Evolutionary conservation across 2,329 filamentous ascomycete species (phyloP), one percentile per base, ranked within the genome.

Genomic region (Cladosporium sphaerospermum): DNA sequence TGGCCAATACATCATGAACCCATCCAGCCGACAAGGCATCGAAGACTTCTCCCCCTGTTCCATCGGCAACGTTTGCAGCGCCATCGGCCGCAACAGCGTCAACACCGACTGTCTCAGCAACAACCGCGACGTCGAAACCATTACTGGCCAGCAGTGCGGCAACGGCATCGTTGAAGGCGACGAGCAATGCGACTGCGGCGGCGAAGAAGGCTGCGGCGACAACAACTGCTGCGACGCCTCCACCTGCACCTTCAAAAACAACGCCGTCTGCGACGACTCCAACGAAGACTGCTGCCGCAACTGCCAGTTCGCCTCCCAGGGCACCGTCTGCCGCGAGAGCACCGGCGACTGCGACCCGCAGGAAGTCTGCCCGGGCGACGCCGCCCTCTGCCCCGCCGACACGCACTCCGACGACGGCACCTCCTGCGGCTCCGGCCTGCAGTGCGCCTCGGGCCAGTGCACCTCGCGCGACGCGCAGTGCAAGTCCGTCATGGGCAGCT

Each of bases 151-250:
- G 61, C 85, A 91, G 66, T 99, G 93, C 70, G 93, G 93, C 54
- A 99, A 99, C 70, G 93, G 93, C 51, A 97, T 99, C 59, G 93
- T 99, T 47, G 93, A 97, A 72, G 76, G 80, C 14, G 93, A 89
- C 58, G 93, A 99, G 71, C 87, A 99, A 50, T 99, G 93, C 71
- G 93, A 99, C 71, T 99, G 93, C 64, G 93, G 93, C 57, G 92
- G 92, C 52, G 73, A 76, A 11, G 71, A 75, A 11, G 81, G 81
- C 37, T 99, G 93, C 67, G 81, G 76, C 19, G 71, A 77, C 63
- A 93, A 97, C 71, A 65, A 69, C 11, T 99, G 93, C 76, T 99
- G 93, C 72, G 79, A 99, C 62, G 72, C 90, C 1, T 80, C 72
- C 3, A 97, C 93, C 0, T 99, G 93, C 81, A 88, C 84, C 64